Percentiles rank a stretch among this genome's conserved stretches.
Evolutionary conservation across 75 land plant species (phyloP).

Genomic region (Pinus taeda): DNA sequence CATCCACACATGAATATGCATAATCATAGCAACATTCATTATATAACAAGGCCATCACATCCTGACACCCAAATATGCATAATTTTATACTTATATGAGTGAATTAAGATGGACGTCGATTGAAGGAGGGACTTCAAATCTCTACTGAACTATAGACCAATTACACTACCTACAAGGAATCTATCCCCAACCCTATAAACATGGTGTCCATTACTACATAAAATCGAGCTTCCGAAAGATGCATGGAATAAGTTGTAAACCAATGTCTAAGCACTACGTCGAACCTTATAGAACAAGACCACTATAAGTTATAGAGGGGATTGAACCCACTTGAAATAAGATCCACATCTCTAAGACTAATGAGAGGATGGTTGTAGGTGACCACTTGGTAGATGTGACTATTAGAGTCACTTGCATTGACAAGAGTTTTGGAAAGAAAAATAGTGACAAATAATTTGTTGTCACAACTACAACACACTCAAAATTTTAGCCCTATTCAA

Average conservation of each 20-base stretch:
- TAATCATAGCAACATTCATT: no score
- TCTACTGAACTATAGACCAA: no score
- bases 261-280: neutral
- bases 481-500: no score
- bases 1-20: no score
- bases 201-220: neutral
- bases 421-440: neutral
- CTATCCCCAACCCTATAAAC: neutral
- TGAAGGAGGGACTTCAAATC: no score
- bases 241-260: neutral
- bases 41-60: no score
- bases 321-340: neutral
- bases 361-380: neutral
- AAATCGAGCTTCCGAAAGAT: neutral
- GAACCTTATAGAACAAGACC: neutral
- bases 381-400: neutral
- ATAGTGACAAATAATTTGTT: neutral
- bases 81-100: no score
- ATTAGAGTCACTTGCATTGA: neutral
- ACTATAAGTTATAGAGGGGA: neutral
- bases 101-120: no score
- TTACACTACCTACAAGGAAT: neutral
- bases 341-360: neutral
- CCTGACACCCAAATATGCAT: no score
- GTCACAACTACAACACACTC: neutral